phyloP scores from a whole-genome alignment of 1,284 basidiomycete species.

The Rhodotorula sp. region DNA sequence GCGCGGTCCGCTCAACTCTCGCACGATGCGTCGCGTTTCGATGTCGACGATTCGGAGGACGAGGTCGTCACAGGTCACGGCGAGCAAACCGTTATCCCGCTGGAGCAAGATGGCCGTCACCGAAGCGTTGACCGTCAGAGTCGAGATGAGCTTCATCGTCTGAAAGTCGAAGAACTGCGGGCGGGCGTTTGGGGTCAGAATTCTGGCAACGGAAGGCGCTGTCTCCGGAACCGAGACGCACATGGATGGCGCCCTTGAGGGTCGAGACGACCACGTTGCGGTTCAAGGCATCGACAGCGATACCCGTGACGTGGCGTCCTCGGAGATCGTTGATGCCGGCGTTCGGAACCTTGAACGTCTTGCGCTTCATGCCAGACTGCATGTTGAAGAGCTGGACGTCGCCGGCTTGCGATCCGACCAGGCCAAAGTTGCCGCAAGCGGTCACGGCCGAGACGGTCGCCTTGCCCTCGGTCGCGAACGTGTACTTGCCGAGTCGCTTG shows the following conservation, averaged over 20 bases:
- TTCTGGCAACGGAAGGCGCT: neutral
- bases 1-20: conserved; percentile 78
- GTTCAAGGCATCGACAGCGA: conserved; percentile 85
- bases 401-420: conserved; percentile 77
- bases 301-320: conserved; percentile 65
- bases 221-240: conserved; percentile 53
- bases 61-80: conserved; percentile 80
- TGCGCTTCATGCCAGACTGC: conserved; percentile 87
- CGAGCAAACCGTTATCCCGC: conserved; percentile 81
- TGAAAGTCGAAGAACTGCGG: conserved; percentile 94
- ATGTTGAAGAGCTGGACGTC: conserved; percentile 86
- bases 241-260: conserved; percentile 81
- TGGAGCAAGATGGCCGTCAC: conserved; percentile 74
- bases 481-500: conserved; percentile 72
- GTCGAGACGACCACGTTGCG: conserved; percentile 77
- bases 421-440: conserved; percentile 93
- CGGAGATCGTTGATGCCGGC: conserved; percentile 48
- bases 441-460: conserved; percentile 75
- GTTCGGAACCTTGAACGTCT: conserved; percentile 60
- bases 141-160: conserved; percentile 68
- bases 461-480: conserved; percentile 55
- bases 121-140: conserved; percentile 66
- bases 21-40: conserved; percentile 80
- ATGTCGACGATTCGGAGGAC: conserved; percentile 83
- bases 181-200: neutral